A percentile compares a stretch with the other conserved stretches of the same genome.
phyloP scores from a whole-genome alignment of 192 early-diverging fungal genomes.

The Umbelopsis isabellina region DNA sequence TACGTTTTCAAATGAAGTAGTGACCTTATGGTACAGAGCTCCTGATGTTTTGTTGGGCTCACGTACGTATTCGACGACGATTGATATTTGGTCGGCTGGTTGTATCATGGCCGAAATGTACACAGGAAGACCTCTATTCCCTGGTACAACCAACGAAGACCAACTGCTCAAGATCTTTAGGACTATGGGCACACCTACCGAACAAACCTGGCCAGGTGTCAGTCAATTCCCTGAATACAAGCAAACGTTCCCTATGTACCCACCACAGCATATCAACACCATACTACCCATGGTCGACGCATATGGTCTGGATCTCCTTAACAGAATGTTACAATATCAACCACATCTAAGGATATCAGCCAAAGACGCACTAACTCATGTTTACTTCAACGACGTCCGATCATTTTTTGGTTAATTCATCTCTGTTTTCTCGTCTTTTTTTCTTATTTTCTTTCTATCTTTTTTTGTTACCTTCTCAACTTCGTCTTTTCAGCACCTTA shows the following conservation, averaged over 20 bases:
- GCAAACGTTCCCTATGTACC: slow-evolving; percentile 67
- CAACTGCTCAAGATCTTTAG: slow-evolving; percentile 82
- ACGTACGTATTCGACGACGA: slow-evolving; percentile 90
- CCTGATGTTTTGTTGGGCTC: slow-evolving; percentile 97
- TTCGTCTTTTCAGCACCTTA: too few relatives aligned
- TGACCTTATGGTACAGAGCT: slow-evolving; percentile 98
- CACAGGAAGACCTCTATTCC: slow-evolving; percentile 78
- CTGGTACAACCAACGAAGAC: slow-evolving; percentile 82
- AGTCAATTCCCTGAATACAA: slow-evolving; percentile 73
- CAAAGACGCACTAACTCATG: slow-evolving; percentile 65
- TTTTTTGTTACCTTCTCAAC: too few relatives aligned
- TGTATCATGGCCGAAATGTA: slow-evolving; percentile 98
- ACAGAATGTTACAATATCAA: slow-evolving; percentile 75
- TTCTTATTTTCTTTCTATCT: background rate
- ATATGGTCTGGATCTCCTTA: slow-evolving; percentile 72
- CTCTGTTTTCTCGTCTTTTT: background rate
- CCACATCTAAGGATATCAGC: slow-evolving; percentile 67
- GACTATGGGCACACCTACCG: slow-evolving; percentile 77
- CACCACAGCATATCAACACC: slow-evolving; percentile 62
- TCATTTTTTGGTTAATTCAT: slow-evolving; percentile 22
- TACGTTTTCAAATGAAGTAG: slow-evolving; percentile 98
- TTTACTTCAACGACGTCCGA: slow-evolving; percentile 59
- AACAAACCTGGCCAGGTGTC: slow-evolving; percentile 77
- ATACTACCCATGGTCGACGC: slow-evolving; percentile 77
- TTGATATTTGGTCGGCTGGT: slow-evolving; percentile 98